Percentiles rank a stretch among this genome's conserved stretches.
Conservation (phyloP, 208 protist species). For the Crithidia acanthocephali region DNA sequence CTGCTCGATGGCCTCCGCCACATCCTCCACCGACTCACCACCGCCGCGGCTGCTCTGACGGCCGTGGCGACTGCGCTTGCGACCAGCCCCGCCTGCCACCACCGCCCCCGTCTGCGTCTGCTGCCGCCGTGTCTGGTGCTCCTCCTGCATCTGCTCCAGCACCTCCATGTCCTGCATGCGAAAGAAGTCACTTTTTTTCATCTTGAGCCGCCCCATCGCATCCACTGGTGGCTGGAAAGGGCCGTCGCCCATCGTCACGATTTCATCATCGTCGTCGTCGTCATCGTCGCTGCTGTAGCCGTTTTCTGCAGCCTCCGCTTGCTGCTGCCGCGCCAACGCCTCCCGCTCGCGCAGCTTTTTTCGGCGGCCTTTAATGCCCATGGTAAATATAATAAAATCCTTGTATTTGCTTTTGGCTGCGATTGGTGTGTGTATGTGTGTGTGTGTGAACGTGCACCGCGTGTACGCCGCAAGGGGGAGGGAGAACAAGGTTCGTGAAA, state of each 20-base stretch:
- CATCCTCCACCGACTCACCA: slow-evolving; percentile 23
- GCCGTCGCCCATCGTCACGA: slow-evolving; percentile 42
- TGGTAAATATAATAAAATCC: slow-evolving; percentile 14
- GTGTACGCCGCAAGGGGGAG: too few species aligned
- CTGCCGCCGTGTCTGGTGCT: slow-evolving; percentile 63
- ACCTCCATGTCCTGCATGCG: slow-evolving; percentile 83
- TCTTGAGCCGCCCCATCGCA: slow-evolving; percentile 49
- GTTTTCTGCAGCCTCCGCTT: slow-evolving; percentile 14
- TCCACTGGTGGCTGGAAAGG: slow-evolving; percentile 58
- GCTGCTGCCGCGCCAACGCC: slow-evolving; percentile 26
- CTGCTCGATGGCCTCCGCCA: slow-evolving; percentile 39
- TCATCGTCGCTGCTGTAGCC: slow-evolving; percentile 17
- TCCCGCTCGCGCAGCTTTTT: slow-evolving; percentile 75
- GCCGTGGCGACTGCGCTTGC: slow-evolving; percentile 25
- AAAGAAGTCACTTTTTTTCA: slow-evolving; percentile 89
- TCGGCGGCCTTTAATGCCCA: slow-evolving; percentile 87
- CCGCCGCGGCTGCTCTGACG: not conserved
- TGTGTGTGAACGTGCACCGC: not conserved
- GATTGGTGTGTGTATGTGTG: not conserved
- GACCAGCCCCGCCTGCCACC: slow-evolving; percentile 14
- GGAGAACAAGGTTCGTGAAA: too few species aligned
- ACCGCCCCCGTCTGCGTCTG: slow-evolving; percentile 18
- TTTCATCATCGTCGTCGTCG: slow-evolving; percentile 11
- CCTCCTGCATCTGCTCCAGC: slow-evolving; percentile 77
- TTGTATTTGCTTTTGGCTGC: too few species aligned